Evolutionary conservation across 2,329 filamentous ascomycete genomes (phyloP).

Genomic region (Pyrenochaeta sp.): DNA sequence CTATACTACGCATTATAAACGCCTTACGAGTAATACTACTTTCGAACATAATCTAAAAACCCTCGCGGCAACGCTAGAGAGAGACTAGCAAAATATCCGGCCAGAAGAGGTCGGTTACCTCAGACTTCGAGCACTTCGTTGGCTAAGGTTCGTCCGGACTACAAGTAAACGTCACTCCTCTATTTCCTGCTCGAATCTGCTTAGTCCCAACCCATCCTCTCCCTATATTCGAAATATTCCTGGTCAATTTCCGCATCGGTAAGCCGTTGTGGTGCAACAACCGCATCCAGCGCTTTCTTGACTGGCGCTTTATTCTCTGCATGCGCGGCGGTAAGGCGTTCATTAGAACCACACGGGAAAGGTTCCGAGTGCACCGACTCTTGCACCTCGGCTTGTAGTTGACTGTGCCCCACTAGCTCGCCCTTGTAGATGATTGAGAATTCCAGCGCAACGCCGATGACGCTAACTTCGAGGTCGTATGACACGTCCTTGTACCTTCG

Average conservation of each 20-base stretch:
- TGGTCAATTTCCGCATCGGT: background rate
- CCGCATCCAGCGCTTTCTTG: background rate
- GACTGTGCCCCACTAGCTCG: slow-evolving; percentile 1
- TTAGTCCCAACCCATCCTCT: background rate
- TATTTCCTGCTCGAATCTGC: no score
- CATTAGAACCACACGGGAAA: background rate
- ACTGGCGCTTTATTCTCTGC: background rate
- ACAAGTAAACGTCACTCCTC: background rate
- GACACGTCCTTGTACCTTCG: slow-evolving; percentile 8
- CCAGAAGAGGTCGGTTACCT: background rate
- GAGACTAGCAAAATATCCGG: no score
- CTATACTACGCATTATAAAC: no score
- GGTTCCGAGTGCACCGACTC: background rate
- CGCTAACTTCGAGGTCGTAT: slow-evolving; percentile 17
- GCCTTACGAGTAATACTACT: no score
- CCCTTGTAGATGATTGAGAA: slow-evolving; percentile 15
- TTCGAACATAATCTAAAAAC: no score
- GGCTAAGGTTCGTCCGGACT: background rate
- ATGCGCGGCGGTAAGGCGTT: background rate
- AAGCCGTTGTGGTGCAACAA: background rate
- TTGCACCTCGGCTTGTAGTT: background rate
- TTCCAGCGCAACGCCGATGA: slow-evolving; percentile 18
- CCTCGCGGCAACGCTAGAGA: no score
- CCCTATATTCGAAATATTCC: background rate
- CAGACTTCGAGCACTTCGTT: background rate